Evolutionary conservation across 805 yeast species (phyloP).

Genomic region (Cyberlindnera euphorbiae): DNA sequence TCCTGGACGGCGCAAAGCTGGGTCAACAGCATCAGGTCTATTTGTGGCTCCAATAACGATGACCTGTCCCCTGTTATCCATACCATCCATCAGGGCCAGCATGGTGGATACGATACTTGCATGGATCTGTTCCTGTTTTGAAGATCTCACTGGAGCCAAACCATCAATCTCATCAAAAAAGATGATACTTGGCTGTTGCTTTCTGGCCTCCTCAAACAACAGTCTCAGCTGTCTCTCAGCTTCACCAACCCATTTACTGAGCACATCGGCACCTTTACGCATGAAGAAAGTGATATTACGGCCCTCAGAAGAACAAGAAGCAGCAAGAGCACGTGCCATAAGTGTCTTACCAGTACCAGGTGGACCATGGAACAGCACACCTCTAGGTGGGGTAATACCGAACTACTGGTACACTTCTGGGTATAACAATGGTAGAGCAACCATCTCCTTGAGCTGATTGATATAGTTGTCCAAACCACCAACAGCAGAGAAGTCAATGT

Average conservation of each 20-base stretch:
- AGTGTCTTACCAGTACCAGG: conserved; percentile 99
- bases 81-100: conserved; percentile 96
- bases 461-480: conserved; percentile 93
- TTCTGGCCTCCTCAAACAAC: conserved; percentile 91
- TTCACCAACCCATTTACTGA: conserved; percentile 99
- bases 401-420: conserved; percentile 92
- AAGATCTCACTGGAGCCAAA: conserved; percentile 93
- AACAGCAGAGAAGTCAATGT: conserved; percentile 75
- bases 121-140: conserved; percentile 97
- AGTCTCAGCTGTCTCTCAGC: conserved; percentile 92
- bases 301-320: conserved; percentile 82
- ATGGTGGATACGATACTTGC: conserved; percentile 95
- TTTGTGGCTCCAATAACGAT: conserved; percentile 98
- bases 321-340: conserved; percentile 96
- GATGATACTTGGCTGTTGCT: conserved; percentile 92
- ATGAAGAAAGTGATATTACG: conserved; percentile 91
- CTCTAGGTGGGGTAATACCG: conserved; percentile 92
- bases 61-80: conserved; percentile 98
- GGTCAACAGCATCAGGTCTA: conserved; percentile 97
- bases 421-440: conserved; percentile 83
- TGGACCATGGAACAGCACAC: conserved; percentile 96
- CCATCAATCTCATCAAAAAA: conserved; percentile 99
- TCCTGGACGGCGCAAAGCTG: conserved; percentile 95
- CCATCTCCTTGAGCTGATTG: conserved; percentile 94
- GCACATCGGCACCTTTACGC: conserved; percentile 97